Evolutionary conservation across 805 yeast species (phyloP).

Genomic region (Lipomyces mesembrius): DNA sequence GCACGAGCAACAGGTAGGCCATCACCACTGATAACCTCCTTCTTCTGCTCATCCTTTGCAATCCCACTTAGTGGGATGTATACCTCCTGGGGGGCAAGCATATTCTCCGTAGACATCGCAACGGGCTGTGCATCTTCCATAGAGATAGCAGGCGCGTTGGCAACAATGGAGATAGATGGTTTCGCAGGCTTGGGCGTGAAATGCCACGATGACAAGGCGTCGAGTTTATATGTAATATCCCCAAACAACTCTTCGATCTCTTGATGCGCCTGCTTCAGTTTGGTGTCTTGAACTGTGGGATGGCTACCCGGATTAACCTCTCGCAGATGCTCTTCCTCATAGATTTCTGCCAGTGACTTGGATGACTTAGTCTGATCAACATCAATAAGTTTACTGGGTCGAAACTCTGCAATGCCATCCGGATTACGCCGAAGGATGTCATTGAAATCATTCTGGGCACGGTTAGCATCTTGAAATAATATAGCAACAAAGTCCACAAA

Average conservation of each 20-base stretch:
- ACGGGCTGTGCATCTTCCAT: conserved; percentile 98
- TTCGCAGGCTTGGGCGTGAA: conserved; percentile 89
- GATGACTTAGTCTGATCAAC: conserved; percentile 82
- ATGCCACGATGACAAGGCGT: conserved; percentile 91
- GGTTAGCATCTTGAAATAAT: conserved; percentile 25
- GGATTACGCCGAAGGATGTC: conserved; percentile 78
- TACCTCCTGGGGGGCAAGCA: conserved; percentile 94
- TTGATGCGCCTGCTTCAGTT: conserved; percentile 70
- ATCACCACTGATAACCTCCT: conserved; percentile 66
- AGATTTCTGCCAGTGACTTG: conserved; percentile 87
- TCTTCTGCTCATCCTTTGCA: conserved; percentile 39
- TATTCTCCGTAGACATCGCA: conserved; percentile 69
- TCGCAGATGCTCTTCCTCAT: conserved; percentile 76
- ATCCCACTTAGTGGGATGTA: conserved; percentile 52
- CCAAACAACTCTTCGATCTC: conserved; percentile 73
- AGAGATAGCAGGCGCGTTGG: conserved; percentile 76
- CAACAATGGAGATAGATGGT: conserved; percentile 77
- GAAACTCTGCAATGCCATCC: conserved; percentile 66
- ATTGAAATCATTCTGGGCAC: conserved; percentile 61
- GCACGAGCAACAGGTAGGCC: conserved; percentile 81
- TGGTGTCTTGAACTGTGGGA: conserved; percentile 61
- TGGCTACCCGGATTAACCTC: conserved; percentile 49
- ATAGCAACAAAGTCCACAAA: background rate
- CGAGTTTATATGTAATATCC: conserved; percentile 70
- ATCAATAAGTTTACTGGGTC: conserved; percentile 59